A percentile compares a stretch with the other conserved stretches of the same genome.
phyloP scores from a whole-genome alignment of 306 rosid species.

The Acacia crassicarpa region DNA sequence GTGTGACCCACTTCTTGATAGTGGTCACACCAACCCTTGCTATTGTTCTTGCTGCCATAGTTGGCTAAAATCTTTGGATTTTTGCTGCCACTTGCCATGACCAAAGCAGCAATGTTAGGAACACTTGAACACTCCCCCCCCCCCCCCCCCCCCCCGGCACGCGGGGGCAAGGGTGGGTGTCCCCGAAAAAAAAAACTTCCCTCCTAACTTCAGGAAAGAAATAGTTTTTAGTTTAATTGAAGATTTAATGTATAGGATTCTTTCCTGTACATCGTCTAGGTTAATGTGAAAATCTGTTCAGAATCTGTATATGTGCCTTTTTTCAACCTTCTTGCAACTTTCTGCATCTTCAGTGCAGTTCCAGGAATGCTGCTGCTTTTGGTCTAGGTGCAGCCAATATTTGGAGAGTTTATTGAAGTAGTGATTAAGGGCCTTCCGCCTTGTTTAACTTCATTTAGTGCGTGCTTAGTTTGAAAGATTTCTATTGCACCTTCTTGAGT shows the following conservation, averaged over 20 bases:
- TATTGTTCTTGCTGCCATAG: not conserved
- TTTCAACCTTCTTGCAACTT: not conserved
- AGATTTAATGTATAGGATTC: not conserved
- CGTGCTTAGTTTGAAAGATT: not conserved
- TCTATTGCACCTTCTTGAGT: not conserved
- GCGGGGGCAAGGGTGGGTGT: too few relatives aligned
- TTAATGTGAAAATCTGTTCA: not conserved
- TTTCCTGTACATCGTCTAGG: not conserved
- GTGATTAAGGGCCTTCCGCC: too few relatives aligned
- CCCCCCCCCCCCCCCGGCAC: too few relatives aligned
- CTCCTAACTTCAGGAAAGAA: not conserved
- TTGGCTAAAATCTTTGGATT: not conserved
- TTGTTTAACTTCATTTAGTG: not conserved
- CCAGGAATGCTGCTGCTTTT: too few relatives aligned
- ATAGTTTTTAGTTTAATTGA: not conserved
- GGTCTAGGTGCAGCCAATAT: not conserved
- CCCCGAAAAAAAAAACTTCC: not conserved
- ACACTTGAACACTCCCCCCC: too few relatives aligned
- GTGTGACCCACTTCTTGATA: not conserved
- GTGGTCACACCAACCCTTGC: not conserved
- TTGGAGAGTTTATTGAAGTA: not conserved
- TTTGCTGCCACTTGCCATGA: not conserved
- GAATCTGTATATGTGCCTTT: not conserved
- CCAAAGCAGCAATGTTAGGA: not conserved
- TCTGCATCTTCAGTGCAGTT: not conserved